These are phyloP conservation scores for Hypoxylon sp. DNA, from an alignment of 2,329 filamentous ascomycete species.

Conservation along the genomic window DNA sequence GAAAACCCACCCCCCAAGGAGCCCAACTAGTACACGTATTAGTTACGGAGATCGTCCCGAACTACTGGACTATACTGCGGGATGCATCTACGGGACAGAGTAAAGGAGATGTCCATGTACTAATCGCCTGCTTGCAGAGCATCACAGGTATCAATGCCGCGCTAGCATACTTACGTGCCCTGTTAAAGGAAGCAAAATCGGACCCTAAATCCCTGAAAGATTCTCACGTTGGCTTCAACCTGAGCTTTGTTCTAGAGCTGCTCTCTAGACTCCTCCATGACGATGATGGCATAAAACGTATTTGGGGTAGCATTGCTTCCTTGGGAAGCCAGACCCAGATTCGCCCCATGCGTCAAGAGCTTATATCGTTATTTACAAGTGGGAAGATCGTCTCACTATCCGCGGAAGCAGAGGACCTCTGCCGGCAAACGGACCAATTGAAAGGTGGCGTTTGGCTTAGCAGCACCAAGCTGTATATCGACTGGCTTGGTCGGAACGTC, in stretches of 20 bases:
- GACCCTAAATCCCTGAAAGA: slow-evolving; percentile 58
- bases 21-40: slow-evolving; percentile 83
- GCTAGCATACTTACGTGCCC: slow-evolving; percentile 75
- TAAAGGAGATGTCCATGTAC: slow-evolving; percentile 60
- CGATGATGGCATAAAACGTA: slow-evolving; percentile 49
- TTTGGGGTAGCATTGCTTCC: slow-evolving; percentile 48
- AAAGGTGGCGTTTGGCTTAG: slow-evolving; percentile 70
- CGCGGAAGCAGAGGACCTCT: slow-evolving; percentile 69
- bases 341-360: slow-evolving; percentile 60
- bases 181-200: slow-evolving; percentile 68
- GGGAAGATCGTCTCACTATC: slow-evolving; percentile 66
- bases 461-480: slow-evolving; percentile 74
- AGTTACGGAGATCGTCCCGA: slow-evolving; percentile 80
- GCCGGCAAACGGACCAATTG: slow-evolving; percentile 57
- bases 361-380: slow-evolving; percentile 64
- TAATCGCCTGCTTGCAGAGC: slow-evolving; percentile 78
- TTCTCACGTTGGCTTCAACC: slow-evolving; percentile 61
- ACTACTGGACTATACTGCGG: slow-evolving; percentile 81
- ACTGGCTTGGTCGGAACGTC: slow-evolving; percentile 80
- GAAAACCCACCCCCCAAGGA: slow-evolving; percentile 74
- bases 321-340: slow-evolving; percentile 44
- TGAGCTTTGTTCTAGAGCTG: slow-evolving; percentile 62
- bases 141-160: slow-evolving; percentile 84
- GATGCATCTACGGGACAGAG: slow-evolving; percentile 57
- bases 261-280: slow-evolving; percentile 60